Evolutionary conservation across 2,329 filamentous ascomycete species (phyloP).

Genomic region (Cryoendolithus antarcticus): DNA sequence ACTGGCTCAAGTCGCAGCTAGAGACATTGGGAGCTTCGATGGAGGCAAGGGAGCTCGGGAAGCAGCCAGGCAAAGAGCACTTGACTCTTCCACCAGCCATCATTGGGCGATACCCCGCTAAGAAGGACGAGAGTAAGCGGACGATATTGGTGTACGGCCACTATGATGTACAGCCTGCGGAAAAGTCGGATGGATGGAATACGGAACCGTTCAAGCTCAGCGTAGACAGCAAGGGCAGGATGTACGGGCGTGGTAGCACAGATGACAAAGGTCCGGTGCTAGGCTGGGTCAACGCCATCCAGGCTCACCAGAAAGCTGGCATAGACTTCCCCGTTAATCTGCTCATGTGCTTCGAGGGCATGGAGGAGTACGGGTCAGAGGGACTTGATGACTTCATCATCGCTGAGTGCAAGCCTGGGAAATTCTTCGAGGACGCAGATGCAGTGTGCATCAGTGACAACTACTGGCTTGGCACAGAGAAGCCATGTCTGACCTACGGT

Average conservation of each 20-base stretch:
- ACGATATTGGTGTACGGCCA: conserved; percentile 96
- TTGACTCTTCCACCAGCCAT: conserved; percentile 88
- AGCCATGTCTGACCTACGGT: conserved; percentile 94
- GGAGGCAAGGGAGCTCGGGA: conserved; percentile 74
- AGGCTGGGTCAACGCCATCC: conserved; percentile 95
- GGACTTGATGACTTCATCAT: conserved; percentile 91
- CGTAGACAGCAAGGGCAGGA: conserved; percentile 80
- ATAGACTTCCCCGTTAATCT: conserved; percentile 95
- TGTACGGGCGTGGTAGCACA: conserved; percentile 91
- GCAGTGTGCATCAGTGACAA: conserved; percentile 98
- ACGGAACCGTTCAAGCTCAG: conserved; percentile 86
- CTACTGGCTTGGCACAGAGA: conserved; percentile 99
- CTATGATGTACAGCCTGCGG: conserved; percentile 95
- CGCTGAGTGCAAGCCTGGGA: conserved; percentile 61
- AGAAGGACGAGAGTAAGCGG: conserved; percentile 80
- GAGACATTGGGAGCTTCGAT: conserved; percentile 74
- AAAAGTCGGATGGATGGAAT: conserved; percentile 87
- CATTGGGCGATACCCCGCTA: conserved; percentile 64
- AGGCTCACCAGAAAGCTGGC: conserved; percentile 90
- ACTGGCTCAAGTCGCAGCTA: conserved; percentile 77
- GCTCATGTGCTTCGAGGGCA: conserved; percentile 98
- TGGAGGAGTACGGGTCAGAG: conserved; percentile 98
- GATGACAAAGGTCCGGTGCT: conserved; percentile 97
- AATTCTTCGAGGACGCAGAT: conserved; percentile 89
- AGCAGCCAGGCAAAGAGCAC: conserved; percentile 81